Base-by-base conservation (phyloP, 345 rosid genomes). In the Salix suchowensis region DNA sequence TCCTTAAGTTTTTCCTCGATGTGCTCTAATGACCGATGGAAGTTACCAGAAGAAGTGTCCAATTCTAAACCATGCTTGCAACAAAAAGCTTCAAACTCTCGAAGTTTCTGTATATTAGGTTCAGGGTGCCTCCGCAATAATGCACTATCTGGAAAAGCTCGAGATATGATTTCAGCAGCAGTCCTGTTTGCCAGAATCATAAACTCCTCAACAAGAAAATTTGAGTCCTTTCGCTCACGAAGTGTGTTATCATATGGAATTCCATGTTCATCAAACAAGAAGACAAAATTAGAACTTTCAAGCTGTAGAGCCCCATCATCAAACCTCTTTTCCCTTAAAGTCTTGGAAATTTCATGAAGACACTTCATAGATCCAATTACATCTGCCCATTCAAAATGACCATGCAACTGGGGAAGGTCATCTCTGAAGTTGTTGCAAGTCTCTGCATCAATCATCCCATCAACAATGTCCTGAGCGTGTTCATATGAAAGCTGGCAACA, bases 401-500 rank as follows among this genome's bases (percentile, higher is more conserved):
- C 97, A 74, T 90, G 83, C 84, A 95, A 74, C 77, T 67, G 74
- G 24, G 91, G 94, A 78, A 80, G 81, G 70, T 77, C 80, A 46
- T 84, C 78, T 55, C 74, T 86, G 36, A 71, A 71, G 39, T 74
- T 61, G 50, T 79, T 71, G 75, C 26, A 61, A 79, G 79, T 76
- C 44, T 64, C 84, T 52, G 55, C 55, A 83, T 79, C 82, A 67
- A 74, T 26, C 39, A 66, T 64, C 30, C 87, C 91, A 76, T 86
- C 87, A 39, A 90, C 82, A 44, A 95, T 88, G 72, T 88, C 89
- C 79, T 89, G 92, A 75, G 97, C 91, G 60, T 83, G 88, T 71
- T 90, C 87, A 86, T 93, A 89, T 16, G 98, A 93, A 79, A 95
- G 93, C 82, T 93, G 90, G 91, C 97, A 95, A 80, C 97, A 93